A percentile compares a stretch with the other conserved stretches of the same genome.
phyloP scores from a whole-genome alignment of 345 rosid genomes.

The Eucalyptus decipiens region DNA sequence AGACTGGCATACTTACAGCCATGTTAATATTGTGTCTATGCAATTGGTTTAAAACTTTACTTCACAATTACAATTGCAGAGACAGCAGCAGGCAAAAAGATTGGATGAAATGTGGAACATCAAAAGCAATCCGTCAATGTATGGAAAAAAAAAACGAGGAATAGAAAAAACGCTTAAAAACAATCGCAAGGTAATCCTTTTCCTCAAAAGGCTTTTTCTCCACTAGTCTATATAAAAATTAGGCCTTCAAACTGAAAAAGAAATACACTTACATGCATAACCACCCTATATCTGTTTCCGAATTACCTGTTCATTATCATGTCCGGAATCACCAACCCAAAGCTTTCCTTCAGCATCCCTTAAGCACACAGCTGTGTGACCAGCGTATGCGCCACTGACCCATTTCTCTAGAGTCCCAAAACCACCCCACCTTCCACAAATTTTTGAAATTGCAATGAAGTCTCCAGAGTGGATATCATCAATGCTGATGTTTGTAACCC shows the following conservation, averaged over 20 bases:
- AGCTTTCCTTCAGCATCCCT: slow-evolving; percentile 77
- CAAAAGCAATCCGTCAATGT: background rate
- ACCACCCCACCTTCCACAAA: slow-evolving; percentile 13
- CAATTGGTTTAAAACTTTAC: too few species aligned
- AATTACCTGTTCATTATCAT: slow-evolving; percentile 60
- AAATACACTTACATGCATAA: background rate
- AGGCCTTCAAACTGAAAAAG: background rate
- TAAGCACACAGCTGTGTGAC: slow-evolving; percentile 74
- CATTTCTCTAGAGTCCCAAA: slow-evolving; percentile 93
- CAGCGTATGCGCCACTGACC: slow-evolving; percentile 92
- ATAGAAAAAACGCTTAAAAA: background rate
- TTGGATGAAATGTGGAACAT: background rate
- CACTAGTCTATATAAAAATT: background rate
- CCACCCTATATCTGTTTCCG: background rate
- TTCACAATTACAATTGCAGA: background rate
- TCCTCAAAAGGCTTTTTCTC: background rate
- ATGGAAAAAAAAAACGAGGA: background rate
- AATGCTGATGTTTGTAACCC: too few species aligned
- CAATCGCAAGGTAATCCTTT: background rate
- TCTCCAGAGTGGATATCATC: slow-evolving; percentile 73
- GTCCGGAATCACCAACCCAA: slow-evolving; percentile 42
- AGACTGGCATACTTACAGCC: too few species aligned
- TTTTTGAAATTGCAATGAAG: slow-evolving; percentile 79
- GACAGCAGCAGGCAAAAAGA: background rate
- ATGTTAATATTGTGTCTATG: too few species aligned